Base-by-base conservation (phyloP, 176 grass and related monocot genomes). In the Triticum turgidum region DNA sequence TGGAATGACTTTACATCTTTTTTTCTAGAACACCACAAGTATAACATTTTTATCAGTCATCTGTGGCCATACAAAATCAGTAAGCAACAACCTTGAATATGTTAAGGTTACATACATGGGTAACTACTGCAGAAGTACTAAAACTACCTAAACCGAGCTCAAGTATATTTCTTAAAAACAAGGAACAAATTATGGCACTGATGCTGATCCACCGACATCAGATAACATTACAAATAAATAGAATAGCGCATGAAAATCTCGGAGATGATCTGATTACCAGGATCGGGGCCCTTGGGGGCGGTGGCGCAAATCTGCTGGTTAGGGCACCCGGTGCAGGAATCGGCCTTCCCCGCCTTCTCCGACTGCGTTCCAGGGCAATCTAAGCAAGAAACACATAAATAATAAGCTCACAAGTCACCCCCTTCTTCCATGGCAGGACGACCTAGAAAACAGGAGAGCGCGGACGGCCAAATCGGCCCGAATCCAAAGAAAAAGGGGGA, bases 251-350 rank as follows among this genome's bases (percentile, higher is more conserved):
- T 63, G 21, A 30, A 54, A 15, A 64, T 80, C 59, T 33, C 7
- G 20, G 72, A 65, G 15, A 77, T 9, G 5, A 20, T 85, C 49
- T 37, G 34, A 44, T 73, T 94, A 98, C 96, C 96, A 47, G 96
- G 96, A 39, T 98, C 93, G 1, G 95, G 95, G 82, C 93, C 90
- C 88, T 94, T 98, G 24, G 93, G 96, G 45, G 93, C 93, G 6
- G 91, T 95, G 56, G 96, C 91, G 64, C 96, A 98, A 64, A 98
- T 91, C 87, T 98, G 88, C 81, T 98, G 93, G 86, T 95, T 98
- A 35, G 96, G 93, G 64, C 96, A 98, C 59, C 93, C 91, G 5
- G 93, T 93, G 71, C 96, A 98, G 61, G 85, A 56, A 30, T 98
- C 93, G 4, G 88, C 84, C 90, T 98, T 95, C 83, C 96, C 96